Evolutionary conservation across 805 yeast genomes (phyloP), one percentile per base, ranked within the genome.

Genomic region (Barnettozyma californica): DNA sequence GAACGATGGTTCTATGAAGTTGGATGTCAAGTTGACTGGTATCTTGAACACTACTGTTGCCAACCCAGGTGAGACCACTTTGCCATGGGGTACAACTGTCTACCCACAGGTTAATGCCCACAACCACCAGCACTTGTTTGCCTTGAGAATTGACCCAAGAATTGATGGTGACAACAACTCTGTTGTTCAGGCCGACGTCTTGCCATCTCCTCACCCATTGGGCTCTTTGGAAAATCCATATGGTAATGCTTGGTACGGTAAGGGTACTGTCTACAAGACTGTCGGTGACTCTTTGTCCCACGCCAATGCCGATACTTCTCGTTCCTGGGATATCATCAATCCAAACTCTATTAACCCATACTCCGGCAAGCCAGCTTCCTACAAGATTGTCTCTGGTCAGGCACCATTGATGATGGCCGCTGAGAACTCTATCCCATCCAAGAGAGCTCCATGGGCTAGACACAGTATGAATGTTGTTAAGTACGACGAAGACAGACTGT

Each of bases 381-480:
- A 83, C 71, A 86, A 86, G 69, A 73, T 85, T 63, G 89, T 86
- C 33, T 84, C 91, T 10, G 76, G 81, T 33, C 86, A 83, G 73
- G 75, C 85, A 59, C 84, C 92, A 34, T 82, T 84, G 53, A 75
- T 85, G 53, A 73, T 84, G 63, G 89, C 92, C 31, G 77, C 82
- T 64, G 83, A 78, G 49, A 87, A 87, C 46, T 83, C 91, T 3
- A 70, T 85, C 56, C 90, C 85, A 40, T 71, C 80, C 56, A 86
- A 86, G 70, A 80, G 95, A 72, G 94, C 94, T 33, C 86, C 86
- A 51, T 86, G 91, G 88, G 87, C 91, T 25, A 76, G 73, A 39
- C 71, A 81, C 61, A 68, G 83, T 11, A 75, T 84, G 52, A 78
- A 81, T 55, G 92, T 85, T 53, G 76, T 86, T 55, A 87, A 86